These are phyloP conservation scores for Calcarisporium arbuscula DNA, from an alignment of 2,329 filamentous ascomycete species.

Conservation along the genomic window DNA sequence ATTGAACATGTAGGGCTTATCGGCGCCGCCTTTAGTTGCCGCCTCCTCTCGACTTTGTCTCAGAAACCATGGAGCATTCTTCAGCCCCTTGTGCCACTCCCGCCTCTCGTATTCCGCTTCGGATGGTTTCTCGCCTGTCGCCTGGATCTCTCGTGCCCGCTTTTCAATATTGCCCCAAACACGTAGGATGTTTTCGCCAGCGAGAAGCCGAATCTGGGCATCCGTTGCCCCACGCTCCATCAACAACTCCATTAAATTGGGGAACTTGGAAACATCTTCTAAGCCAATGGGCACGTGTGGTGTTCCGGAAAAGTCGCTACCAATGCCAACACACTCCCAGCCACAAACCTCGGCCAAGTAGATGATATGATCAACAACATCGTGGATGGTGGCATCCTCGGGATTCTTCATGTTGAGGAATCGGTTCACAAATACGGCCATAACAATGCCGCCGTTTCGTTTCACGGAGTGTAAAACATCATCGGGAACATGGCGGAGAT, in stretches of 20 bases:
- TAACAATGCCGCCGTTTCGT: constrained; percentile 63
- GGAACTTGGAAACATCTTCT: constrained; percentile 75
- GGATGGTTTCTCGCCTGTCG: too few species aligned
- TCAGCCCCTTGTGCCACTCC: too few species aligned
- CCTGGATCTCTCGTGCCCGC: too few species aligned
- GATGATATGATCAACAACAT: constrained; percentile 70
- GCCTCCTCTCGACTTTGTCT: too few species aligned
- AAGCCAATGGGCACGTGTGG: constrained; percentile 57
- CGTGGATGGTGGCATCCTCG: constrained; percentile 59
- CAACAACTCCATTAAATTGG: constrained; percentile 27
- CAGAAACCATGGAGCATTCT: too few species aligned
- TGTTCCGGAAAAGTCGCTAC: constrained; percentile 79
- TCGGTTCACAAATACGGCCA: constrained; percentile 82
- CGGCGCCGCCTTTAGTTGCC: too few species aligned
- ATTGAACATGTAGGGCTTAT: too few species aligned
- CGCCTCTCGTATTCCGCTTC: too few species aligned
- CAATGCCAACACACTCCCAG: constrained; percentile 75
- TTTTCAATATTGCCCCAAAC: too few species aligned
- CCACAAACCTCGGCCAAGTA: constrained; percentile 74
- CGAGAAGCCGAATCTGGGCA: constrained; percentile 1
- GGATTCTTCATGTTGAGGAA: constrained; percentile 66
- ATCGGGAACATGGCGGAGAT: constrained; percentile 80
- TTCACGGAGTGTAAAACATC: constrained; percentile 70
- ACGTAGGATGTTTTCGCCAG: background rate
- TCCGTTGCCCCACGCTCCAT: constrained; percentile 7